Evolutionary conservation across 495 filamentous ascomycete species (phyloP).

Genomic region (Penicillium flavigenum): DNA sequence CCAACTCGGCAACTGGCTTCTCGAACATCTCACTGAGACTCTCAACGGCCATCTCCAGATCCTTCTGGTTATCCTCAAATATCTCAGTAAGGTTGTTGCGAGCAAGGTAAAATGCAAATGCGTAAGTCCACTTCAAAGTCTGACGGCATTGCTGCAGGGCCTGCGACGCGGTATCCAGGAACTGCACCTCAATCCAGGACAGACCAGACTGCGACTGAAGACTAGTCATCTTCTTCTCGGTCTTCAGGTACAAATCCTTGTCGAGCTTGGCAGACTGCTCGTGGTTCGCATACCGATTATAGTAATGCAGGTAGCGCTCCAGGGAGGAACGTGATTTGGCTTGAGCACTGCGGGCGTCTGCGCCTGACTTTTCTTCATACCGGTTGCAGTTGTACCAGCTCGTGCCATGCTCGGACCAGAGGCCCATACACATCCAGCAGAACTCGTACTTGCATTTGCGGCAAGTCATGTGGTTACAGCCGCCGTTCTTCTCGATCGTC

Average conservation of each 20-base stretch:
- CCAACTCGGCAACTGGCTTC: slow-evolving; percentile 81
- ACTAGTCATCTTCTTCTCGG: slow-evolving; percentile 97
- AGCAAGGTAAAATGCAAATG: slow-evolving; percentile 93
- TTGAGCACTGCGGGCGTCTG: slow-evolving; percentile 85
- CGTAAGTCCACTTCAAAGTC: slow-evolving; percentile 98
- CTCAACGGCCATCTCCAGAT: slow-evolving; percentile 95
- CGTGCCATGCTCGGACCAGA: slow-evolving; percentile 98
- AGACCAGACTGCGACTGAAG: slow-evolving; percentile 89
- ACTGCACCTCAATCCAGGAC: slow-evolving; percentile 99
- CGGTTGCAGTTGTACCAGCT: slow-evolving; percentile 99
- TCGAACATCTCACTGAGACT: slow-evolving; percentile 96
- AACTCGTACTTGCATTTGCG: slow-evolving; percentile 98
- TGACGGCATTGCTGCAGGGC: slow-evolving; percentile 93
- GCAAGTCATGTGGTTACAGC: slow-evolving; percentile 99
- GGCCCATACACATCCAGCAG: slow-evolving; percentile 99
- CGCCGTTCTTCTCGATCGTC: slow-evolving; percentile 98
- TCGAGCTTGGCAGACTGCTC: slow-evolving; percentile 97
- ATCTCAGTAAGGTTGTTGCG: slow-evolving; percentile 96
- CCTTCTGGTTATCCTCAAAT: slow-evolving; percentile 98
- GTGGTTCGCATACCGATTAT: slow-evolving; percentile 98
- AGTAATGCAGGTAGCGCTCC: slow-evolving; percentile 95
- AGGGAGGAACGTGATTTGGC: slow-evolving; percentile 84
- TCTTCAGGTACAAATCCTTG: slow-evolving; percentile 93
- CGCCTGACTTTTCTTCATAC: slow-evolving; percentile 92
- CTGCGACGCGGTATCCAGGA: slow-evolving; percentile 87